Evolutionary conservation across 345 rosid species (phyloP), one percentile per base, ranked within the genome.

Genomic region (Bruguiera sexangula): DNA sequence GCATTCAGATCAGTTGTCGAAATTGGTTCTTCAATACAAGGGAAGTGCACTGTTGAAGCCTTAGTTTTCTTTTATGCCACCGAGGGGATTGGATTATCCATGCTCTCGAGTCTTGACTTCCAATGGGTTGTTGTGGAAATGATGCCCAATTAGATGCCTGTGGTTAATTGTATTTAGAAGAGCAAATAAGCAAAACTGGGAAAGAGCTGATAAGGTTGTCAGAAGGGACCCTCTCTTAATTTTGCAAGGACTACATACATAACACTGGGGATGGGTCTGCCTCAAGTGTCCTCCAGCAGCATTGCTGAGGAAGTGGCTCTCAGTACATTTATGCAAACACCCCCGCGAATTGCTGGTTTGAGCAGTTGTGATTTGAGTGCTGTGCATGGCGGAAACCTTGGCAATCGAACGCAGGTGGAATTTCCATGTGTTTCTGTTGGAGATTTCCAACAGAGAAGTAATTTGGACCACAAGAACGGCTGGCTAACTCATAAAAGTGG

Each of bases 341-440:
- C 68, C 8, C 34, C 68, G 0, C 50, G 18, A 4, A 29, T 67
- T 62, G 59, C 31, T 67, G 72, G 67, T 8, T 19, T 73, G 56
- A 62, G 72, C 11, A 46, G 43, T 64, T 76, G 78, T 54, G 81
- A 43, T 61, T 69, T 72, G 77, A 73, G 68, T 74, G 59, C 72
- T 59, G 71, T 66, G 50, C 75, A 74, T 58, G 76, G 69, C 32
- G 66, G 78, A 51, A 62, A 63, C 48, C 69, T 39, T 79, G 73
- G 81, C 57, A 71, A 52, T 69, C 71, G 67, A 71, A 70, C 21
- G 65, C 82, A 71, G 59, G 63, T 71, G 72, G 74, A 73, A 37
- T 57, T 61, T 19, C 63, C 58, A 21, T 61, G 77, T 63, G 29
- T 58, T 37, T 67, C 77, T 54, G 16, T 54, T 73, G 71, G 29